Evolutionary conservation across 495 filamentous ascomycete species (phyloP).

Genomic region (Aspergillus haitiensis): DNA sequence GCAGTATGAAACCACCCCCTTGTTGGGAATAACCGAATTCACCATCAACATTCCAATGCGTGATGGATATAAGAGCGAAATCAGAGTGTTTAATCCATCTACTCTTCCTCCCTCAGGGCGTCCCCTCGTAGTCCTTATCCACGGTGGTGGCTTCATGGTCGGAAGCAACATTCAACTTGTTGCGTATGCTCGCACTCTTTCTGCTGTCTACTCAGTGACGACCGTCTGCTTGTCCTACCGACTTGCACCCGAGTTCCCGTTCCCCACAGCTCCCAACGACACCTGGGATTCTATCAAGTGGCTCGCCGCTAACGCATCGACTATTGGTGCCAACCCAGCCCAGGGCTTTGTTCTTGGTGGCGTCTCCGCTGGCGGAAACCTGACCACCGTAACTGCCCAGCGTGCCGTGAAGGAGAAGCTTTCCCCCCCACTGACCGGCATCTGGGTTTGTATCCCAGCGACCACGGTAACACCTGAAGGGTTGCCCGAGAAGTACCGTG

Average conservation of each 20-base stretch:
- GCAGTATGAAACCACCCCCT: not conserved
- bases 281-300: constrained; percentile 23
- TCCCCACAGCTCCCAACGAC: constrained; percentile 21
- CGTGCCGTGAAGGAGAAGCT: constrained; percentile 8
- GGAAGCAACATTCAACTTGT: constrained; percentile 1
- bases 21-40: constrained; percentile 1
- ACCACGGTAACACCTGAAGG: not conserved
- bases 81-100: not conserved
- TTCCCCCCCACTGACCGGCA: constrained; percentile 6
- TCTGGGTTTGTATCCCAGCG: constrained; percentile 9
- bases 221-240: constrained; percentile 14
- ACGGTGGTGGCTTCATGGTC: constrained; percentile 11
- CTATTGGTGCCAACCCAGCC: constrained; percentile 16
- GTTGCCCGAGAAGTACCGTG: constrained; percentile 13
- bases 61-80: constrained; percentile 9
- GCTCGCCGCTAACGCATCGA: constrained; percentile 18
- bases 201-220: not conserved
- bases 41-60: constrained; percentile 6
- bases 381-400: constrained; percentile 14
- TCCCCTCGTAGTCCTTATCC: constrained; percentile 10
- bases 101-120: not conserved
- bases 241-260: constrained; percentile 20
- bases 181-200: not conserved
- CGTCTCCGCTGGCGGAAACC: constrained; percentile 16
- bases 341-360: constrained; percentile 24